These are phyloP conservation scores for Naganishia randhawae DNA, from an alignment of 768 basidiomycete species.

Conservation along the genomic window DNA sequence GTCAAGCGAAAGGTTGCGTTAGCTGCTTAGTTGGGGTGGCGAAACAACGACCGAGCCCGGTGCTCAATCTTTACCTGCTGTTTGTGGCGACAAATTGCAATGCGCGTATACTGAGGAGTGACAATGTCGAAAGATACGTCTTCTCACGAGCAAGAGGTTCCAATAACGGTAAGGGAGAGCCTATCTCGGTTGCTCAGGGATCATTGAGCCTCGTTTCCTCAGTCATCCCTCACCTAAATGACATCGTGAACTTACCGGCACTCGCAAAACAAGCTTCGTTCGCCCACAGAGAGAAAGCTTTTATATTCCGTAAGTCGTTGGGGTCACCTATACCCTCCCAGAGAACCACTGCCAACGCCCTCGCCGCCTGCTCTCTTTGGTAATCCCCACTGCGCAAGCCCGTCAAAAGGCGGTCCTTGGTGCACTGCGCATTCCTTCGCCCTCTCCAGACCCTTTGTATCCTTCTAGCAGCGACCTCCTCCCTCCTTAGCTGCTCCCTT, in stretches of 20 bases:
- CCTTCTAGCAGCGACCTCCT: conserved; percentile 33
- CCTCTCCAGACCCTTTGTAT: conserved; percentile 47
- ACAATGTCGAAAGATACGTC: conserved; percentile 27
- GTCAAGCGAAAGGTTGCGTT: background rate
- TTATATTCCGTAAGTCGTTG: conserved; percentile 3
- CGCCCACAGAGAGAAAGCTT: conserved; percentile 17
- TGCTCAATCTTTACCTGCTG: conserved; percentile 4
- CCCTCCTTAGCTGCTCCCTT: conserved; percentile 35
- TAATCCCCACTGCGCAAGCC: conserved; percentile 25
- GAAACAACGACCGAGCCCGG: background rate
- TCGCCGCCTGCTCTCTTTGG: conserved; percentile 25
- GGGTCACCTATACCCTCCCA: conserved; percentile 25
- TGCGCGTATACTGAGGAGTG: conserved; percentile 25
- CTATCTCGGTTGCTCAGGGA: background rate
- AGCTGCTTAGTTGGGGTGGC: background rate
- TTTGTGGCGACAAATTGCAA: conserved; percentile 25
- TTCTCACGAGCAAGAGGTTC: conserved; percentile 15
- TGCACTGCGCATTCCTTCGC: conserved; percentile 24
- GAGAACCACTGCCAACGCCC: conserved; percentile 31
- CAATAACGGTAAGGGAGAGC: background rate
- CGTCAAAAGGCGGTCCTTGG: conserved; percentile 28
- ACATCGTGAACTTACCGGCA: conserved; percentile 7
- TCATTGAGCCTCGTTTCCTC: background rate
- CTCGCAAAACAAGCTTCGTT: conserved; percentile 12
- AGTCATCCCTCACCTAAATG: background rate